Conservation (phyloP, 2,329 filamentous ascomycete species). For the Macroventuria anomochaeta region DNA sequence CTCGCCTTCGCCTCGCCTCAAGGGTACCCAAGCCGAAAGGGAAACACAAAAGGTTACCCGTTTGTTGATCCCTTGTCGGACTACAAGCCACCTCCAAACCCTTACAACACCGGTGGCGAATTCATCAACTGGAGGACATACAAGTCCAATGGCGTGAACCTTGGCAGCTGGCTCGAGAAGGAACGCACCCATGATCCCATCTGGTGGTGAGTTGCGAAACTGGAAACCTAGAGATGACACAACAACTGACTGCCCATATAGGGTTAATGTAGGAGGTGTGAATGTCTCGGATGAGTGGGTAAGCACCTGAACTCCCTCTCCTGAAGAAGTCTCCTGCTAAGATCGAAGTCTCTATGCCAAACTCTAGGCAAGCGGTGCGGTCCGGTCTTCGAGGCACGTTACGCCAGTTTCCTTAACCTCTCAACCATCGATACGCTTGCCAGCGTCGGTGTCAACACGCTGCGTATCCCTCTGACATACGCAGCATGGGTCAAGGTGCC, state of each 20-base stretch:
- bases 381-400: slow-evolving; percentile 35
- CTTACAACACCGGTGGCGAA: not conserved
- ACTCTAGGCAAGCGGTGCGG: slow-evolving; percentile 37
- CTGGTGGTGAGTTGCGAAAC: too few relatives aligned
- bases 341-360: slow-evolving; percentile 40
- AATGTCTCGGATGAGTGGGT: slow-evolving; percentile 11
- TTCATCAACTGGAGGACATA: slow-evolving; percentile 20
- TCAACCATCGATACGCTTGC: slow-evolving; percentile 41
- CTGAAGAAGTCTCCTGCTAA: not conserved
- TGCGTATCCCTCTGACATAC: slow-evolving; percentile 47
- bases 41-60: not conserved
- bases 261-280: slow-evolving; percentile 1
- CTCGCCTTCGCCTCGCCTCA: not conserved
- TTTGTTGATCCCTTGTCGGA: not conserved
- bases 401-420: slow-evolving; percentile 37
- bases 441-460: slow-evolving; percentile 38
- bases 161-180: slow-evolving; percentile 44
- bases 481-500: slow-evolving; percentile 46
- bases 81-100: not conserved
- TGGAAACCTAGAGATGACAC: too few relatives aligned
- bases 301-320: slow-evolving; percentile 20
- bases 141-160: slow-evolving; percentile 25
- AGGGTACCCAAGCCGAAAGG: not conserved
- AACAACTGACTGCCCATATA: too few relatives aligned
- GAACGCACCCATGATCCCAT: slow-evolving; percentile 33